Percentiles rank a stretch among this genome's conserved stretches.
phyloP scores from a whole-genome alignment of 2,329 filamentous ascomycete species.

The Magnaporthiopsis poae region DNA sequence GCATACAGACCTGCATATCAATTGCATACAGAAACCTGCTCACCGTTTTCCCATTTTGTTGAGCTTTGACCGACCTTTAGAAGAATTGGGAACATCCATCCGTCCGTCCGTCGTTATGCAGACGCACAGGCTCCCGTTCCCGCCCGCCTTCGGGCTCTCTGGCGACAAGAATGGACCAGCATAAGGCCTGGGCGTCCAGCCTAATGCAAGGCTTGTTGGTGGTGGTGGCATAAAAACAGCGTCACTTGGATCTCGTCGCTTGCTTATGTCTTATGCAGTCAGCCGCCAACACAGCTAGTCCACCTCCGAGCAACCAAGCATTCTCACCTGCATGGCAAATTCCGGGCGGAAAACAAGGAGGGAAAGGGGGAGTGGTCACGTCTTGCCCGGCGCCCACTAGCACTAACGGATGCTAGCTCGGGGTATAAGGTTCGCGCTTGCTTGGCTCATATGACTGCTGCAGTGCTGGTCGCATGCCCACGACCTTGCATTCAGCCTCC shows the following conservation, averaged over 20 bases:
- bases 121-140: background rate
- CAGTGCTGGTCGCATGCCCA: background rate
- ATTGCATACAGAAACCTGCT: background rate
- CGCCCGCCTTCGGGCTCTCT: background rate
- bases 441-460: background rate
- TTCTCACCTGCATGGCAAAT: background rate
- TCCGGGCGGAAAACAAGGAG: background rate
- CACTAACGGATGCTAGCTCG: background rate
- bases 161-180: background rate
- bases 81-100: background rate
- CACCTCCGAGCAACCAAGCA: too few relatives aligned
- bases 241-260: background rate
- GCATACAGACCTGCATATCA: too few relatives aligned
- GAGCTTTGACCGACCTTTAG: background rate
- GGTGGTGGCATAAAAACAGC: background rate
- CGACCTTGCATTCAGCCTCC: background rate
- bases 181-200: background rate
- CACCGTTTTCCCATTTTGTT: background rate
- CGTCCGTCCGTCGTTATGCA: background rate
- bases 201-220: background rate
- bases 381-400: background rate
- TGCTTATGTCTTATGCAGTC: background rate
- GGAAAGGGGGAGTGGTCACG: background rate
- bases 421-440: background rate
- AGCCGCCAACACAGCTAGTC: background rate